phyloP scores from a whole-genome alignment of 1,139 yeast species.

The Blastobotrys ciferrii region DNA sequence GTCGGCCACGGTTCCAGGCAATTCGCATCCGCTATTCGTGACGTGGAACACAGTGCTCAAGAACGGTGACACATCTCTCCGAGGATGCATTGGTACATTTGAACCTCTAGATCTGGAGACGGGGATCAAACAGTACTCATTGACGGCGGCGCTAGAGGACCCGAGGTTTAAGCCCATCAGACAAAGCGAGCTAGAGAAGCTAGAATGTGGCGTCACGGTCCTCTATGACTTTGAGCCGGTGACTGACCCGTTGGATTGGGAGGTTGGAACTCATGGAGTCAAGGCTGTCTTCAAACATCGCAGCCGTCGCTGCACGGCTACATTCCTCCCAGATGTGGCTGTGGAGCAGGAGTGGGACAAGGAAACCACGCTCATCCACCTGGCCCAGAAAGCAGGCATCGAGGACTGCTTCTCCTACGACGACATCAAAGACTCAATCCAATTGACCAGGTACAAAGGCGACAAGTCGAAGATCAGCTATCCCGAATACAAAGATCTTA shows the following conservation, averaged over 20 bases:
- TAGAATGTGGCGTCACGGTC: constrained; percentile 62
- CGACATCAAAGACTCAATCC: constrained; percentile 20
- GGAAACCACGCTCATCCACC: constrained; percentile 62
- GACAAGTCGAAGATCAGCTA: constrained; percentile 31
- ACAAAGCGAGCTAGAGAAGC: constrained; percentile 49
- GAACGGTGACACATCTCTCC: constrained; percentile 43
- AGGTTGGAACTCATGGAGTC: constrained; percentile 78
- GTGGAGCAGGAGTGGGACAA: constrained; percentile 85
- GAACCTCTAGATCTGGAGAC: constrained; percentile 44
- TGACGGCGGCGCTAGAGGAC: constrained; percentile 74
- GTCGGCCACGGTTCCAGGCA: constrained; percentile 4
- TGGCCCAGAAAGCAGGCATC: constrained; percentile 71
- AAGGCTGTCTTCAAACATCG: constrained; percentile 47
- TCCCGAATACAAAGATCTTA: constrained; percentile 28
- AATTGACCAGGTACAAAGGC: constrained; percentile 39
- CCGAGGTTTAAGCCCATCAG: constrained; percentile 70
- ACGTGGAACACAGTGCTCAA: constrained; percentile 66
- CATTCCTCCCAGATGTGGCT: constrained; percentile 89
- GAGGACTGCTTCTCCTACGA: constrained; percentile 19
- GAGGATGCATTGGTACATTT: constrained; percentile 96
- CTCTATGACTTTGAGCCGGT: constrained; percentile 58
- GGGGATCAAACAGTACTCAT: constrained; percentile 64
- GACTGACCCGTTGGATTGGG: constrained; percentile 64
- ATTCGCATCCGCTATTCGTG: constrained; percentile 62
- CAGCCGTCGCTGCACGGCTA: constrained; percentile 52